These are phyloP conservation scores for Acanthamoeba triangularis DNA, from an alignment of 208 protist species.

Conservation along the genomic window DNA sequence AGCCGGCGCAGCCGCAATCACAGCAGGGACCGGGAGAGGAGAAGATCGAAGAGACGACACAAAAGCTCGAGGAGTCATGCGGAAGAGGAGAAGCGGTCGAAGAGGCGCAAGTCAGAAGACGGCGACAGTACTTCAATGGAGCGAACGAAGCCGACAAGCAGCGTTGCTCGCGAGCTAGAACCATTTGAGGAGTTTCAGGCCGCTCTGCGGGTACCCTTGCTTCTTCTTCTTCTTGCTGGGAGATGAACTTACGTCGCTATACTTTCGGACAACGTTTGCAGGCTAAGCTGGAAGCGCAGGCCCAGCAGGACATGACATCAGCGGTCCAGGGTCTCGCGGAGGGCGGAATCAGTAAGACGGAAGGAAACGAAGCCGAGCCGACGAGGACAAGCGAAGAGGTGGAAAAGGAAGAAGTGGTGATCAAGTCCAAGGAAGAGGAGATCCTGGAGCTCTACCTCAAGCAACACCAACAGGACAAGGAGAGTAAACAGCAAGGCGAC, in stretches of 20 bases:
- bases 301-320: background rate
- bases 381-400: background rate
- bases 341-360: background rate
- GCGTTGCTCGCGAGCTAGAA: background rate
- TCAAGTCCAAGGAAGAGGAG: conserved; percentile 48
- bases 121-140: background rate
- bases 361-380: background rate
- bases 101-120: background rate
- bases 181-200: background rate
- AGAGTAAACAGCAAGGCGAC: background rate
- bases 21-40: background rate
- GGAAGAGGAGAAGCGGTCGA: background rate
- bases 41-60: background rate
- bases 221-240: background rate
- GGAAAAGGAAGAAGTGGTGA: background rate
- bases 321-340: background rate
- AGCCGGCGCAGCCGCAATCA: background rate
- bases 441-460: conserved; percentile 50
- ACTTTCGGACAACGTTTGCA: background rate
- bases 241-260: background rate
- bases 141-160: background rate
- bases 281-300: background rate
- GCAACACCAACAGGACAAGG: conserved; percentile 40
- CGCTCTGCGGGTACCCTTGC: background rate
- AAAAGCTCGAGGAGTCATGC: background rate